Conservation (phyloP, 805 yeast species). For the Barnettozyma californica region DNA sequence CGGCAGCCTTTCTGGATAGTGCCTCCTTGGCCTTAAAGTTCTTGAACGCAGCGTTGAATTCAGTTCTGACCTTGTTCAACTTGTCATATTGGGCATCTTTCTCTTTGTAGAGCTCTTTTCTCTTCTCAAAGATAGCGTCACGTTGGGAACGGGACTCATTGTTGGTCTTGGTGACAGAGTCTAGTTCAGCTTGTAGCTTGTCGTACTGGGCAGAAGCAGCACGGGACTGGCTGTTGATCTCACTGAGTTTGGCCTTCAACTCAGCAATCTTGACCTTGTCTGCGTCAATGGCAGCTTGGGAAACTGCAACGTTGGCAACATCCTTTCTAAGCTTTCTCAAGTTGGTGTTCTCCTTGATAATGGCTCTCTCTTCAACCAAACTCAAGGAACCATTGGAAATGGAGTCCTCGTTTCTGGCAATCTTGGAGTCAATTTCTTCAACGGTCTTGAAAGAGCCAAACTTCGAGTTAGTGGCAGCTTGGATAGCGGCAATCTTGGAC, state of each 20-base stretch:
- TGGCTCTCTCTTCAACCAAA: constrained; percentile 85
- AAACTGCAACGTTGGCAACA: constrained; percentile 64
- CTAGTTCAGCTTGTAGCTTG: constrained; percentile 38
- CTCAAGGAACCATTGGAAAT: constrained; percentile 76
- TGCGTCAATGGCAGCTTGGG: constrained; percentile 72
- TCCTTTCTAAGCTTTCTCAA: constrained; percentile 79
- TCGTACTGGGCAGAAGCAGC: constrained; percentile 69
- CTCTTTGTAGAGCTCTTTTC: constrained; percentile 60
- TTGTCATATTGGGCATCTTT: constrained; percentile 64
- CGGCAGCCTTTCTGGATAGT: constrained; percentile 56
- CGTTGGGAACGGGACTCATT: constrained; percentile 49
- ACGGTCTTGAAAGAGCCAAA: constrained; percentile 54
- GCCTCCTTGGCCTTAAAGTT: constrained; percentile 69
- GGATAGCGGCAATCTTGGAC: constrained; percentile 71
- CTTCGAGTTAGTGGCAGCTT: constrained; percentile 58
- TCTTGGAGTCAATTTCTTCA: constrained; percentile 64
- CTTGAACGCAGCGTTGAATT: constrained; percentile 69
- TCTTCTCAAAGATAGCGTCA: constrained; percentile 54
- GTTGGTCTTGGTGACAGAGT: constrained; percentile 27
- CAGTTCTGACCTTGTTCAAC: constrained; percentile 65
- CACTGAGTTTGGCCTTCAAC: constrained; percentile 40
- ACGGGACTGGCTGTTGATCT: constrained; percentile 31
- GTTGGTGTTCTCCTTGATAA: constrained; percentile 77
- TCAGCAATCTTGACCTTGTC: constrained; percentile 73
- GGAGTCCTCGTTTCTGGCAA: constrained; percentile 59